A percentile compares a stretch with the other conserved stretches of the same genome.
Conservation (phyloP, 139 green algal species). For the Auxenochlorella pyrenoidosa region DNA sequence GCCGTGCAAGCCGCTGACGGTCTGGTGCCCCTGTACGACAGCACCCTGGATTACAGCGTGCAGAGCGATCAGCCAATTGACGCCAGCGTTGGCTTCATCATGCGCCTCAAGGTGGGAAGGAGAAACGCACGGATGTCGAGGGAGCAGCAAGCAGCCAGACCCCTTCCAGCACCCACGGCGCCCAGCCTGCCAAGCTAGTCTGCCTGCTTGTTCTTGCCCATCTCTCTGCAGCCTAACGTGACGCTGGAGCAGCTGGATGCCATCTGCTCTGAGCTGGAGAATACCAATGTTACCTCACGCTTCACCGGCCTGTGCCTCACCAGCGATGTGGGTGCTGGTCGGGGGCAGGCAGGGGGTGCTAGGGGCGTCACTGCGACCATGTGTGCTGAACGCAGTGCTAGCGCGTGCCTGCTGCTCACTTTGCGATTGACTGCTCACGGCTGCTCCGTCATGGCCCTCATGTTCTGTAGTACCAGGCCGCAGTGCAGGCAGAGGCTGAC, state of each 20-base stretch:
- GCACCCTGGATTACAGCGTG: neutral
- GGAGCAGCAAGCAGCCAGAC: neutral
- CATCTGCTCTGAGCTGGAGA: conserved; percentile 54
- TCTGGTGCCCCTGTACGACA: conserved; percentile 10
- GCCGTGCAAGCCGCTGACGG: neutral
- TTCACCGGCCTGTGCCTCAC: conserved; percentile 42
- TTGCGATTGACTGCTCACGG: no score
- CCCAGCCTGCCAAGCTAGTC: neutral
- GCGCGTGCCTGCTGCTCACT: no score
- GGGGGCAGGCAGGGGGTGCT: neutral
- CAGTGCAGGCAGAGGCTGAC: neutral
- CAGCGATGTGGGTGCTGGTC: neutral
- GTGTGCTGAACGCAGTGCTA: neutral
- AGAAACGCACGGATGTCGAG: neutral
- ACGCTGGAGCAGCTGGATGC: conserved; percentile 18
- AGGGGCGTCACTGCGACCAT: no score
- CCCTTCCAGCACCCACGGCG: neutral
- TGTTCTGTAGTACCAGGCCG: neutral
- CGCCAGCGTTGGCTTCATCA: conserved; percentile 43
- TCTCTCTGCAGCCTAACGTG: conserved; percentile 3
- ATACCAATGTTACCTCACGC: neutral
- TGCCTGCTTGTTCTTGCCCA: neutral
- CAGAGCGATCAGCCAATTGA: neutral
- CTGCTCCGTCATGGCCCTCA: neutral
- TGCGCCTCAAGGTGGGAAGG: conserved; percentile 48